Evolutionary conservation across 2,329 filamentous ascomycete species (phyloP).

Genomic region (Parastagonospora nodorum): DNA sequence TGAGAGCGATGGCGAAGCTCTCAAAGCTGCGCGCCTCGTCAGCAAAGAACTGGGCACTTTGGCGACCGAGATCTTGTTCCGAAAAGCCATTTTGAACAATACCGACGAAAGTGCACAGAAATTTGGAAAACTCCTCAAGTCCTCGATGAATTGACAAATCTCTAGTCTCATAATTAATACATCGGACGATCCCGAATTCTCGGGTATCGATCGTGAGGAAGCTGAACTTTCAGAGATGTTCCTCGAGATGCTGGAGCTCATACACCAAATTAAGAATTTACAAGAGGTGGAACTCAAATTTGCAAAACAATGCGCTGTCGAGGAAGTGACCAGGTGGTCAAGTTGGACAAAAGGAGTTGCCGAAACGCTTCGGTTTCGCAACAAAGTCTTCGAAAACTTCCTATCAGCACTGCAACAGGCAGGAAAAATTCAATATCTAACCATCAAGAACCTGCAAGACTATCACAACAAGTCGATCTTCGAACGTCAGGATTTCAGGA

Average conservation of each 20-base stretch:
- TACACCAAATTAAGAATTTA: conserved; percentile 4
- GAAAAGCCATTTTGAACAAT: no score
- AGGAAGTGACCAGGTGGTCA: background rate
- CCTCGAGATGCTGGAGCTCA: background rate
- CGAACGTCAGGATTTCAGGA: conserved; percentile 16
- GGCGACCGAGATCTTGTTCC: no score
- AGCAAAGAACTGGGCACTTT: no score
- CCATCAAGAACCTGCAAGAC: conserved; percentile 32
- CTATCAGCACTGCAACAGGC: conserved; percentile 3
- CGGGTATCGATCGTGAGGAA: background rate
- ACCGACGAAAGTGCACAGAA: no score
- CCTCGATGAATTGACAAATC: no score
- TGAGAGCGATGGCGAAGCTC: no score
- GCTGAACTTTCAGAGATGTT: conserved; percentile 4
- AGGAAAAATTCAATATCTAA: conserved; percentile 12
- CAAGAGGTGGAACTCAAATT: conserved; percentile 16
- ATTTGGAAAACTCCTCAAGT: no score
- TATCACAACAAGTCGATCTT: conserved; percentile 5
- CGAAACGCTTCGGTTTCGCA: conserved; percentile 12
- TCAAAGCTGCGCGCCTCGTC: no score
- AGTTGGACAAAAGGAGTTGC: conserved; percentile 3
- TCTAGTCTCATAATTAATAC: conserved; percentile 7
- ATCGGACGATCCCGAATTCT: conserved; percentile 2
- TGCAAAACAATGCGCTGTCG: conserved; percentile 6
- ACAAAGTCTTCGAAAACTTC: conserved; percentile 7